A percentile compares a stretch with the other conserved stretches of the same genome.
These are phyloP conservation scores for Erodium trifolium DNA, from an alignment of 441 rosid genomes.

Conservation along the genomic window DNA sequence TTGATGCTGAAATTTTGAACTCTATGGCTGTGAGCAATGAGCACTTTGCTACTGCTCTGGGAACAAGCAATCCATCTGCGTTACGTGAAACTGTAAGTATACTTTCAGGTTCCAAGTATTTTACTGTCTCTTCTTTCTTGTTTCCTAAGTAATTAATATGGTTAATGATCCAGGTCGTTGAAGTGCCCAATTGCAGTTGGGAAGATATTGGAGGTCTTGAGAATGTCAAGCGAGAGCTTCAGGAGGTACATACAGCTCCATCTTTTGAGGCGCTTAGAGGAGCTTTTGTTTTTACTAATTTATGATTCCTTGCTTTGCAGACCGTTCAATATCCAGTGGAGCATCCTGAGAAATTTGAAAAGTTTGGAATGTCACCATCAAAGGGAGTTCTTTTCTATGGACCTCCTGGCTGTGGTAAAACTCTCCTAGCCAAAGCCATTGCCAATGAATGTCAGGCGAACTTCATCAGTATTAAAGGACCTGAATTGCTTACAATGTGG, in stretches of 20 bases:
- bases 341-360: conserved; percentile 7
- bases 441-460: conserved; percentile 22
- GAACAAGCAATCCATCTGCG: conserved; percentile 22
- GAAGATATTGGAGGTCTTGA: conserved; percentile 22
- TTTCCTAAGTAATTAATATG: not conserved
- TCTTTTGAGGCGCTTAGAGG: not conserved
- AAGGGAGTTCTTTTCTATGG: conserved; percentile 22
- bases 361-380: conserved; percentile 17
- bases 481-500: conserved; percentile 21
- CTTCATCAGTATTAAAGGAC: conserved; percentile 21
- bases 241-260: conserved; percentile 12
- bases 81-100: conserved; percentile 14
- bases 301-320: not conserved
- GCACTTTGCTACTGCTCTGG: conserved; percentile 19
- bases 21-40: conserved; percentile 19
- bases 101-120: not conserved
- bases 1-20: conserved; percentile 20
- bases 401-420: conserved; percentile 21
- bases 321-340: conserved; percentile 19
- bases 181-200: conserved; percentile 21
- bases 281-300: not conserved
- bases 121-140: not conserved
- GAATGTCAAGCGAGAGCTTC: conserved; percentile 20
- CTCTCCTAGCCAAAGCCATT: conserved; percentile 21
- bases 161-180: conserved; percentile 15